Evolutionary conservation across 768 basidiomycete species (phyloP).

Genomic region (Rhizopogon vinicolor): DNA sequence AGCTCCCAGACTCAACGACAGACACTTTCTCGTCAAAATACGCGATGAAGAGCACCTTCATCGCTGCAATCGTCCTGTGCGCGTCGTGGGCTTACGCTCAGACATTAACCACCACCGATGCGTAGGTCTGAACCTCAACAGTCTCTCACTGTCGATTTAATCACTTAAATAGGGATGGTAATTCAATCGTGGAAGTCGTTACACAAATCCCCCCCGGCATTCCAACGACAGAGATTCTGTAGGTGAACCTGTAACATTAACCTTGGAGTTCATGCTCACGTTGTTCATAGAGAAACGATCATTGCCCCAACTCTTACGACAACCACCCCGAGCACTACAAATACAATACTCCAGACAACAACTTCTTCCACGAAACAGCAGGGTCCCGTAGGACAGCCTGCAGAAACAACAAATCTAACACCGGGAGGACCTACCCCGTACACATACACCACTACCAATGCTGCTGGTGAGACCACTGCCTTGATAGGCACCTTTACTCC

Average conservation of each 20-base stretch:
- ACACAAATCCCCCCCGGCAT: slow-evolving; percentile 36
- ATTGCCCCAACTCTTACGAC: slow-evolving; percentile 11
- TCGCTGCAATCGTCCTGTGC: slow-evolving; percentile 14
- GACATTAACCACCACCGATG: slow-evolving; percentile 41
- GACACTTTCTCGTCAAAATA: slow-evolving; percentile 3
- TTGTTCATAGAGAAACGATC: slow-evolving; percentile 10
- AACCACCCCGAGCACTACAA: slow-evolving; percentile 15
- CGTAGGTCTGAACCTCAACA: slow-evolving; percentile 31
- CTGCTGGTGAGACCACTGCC: slow-evolving; percentile 20
- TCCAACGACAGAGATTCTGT: slow-evolving; percentile 42
- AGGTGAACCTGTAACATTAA: slow-evolving; percentile 7
- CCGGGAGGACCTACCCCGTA: slow-evolving; percentile 48
- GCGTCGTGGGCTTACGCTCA: slow-evolving; percentile 33
- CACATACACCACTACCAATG: slow-evolving; percentile 43
- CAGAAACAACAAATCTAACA: slow-evolving; percentile 23
- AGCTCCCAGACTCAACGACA: background rate
- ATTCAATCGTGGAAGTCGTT: slow-evolving; percentile 46
- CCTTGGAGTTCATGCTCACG: slow-evolving; percentile 5
- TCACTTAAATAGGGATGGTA: slow-evolving; percentile 35
- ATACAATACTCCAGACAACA: slow-evolving; percentile 3
- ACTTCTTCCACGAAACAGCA: slow-evolving; percentile 20
- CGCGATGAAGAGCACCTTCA: slow-evolving; percentile 13
- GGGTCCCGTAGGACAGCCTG: slow-evolving; percentile 58
- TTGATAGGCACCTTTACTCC: slow-evolving; percentile 25
- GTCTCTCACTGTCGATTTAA: slow-evolving; percentile 8